These are phyloP conservation scores for Sclerotinia spermophila DNA, from an alignment of 2,329 filamentous ascomycete species.

Conservation along the genomic window DNA sequence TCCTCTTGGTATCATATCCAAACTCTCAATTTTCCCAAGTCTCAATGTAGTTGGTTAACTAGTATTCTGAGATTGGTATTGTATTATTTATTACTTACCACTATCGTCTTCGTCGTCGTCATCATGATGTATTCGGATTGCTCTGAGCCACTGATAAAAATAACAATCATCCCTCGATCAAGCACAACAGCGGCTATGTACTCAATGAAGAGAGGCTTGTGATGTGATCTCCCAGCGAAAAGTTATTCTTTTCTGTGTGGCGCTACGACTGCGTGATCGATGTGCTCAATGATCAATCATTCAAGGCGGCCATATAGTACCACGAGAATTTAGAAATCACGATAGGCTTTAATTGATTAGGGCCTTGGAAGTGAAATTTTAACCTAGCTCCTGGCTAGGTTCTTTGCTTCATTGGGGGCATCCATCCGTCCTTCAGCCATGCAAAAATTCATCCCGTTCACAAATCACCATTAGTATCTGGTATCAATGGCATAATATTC, in stretches of 20 bases:
- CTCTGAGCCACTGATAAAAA: neutral
- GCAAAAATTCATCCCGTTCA: neutral
- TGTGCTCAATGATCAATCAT: neutral
- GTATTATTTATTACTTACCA: neutral
- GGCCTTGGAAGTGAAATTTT: neutral
- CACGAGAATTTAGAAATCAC: neutral
- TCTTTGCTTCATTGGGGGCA: neutral
- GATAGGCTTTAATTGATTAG: neutral
- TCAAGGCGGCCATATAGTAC: neutral
- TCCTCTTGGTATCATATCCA: neutral
- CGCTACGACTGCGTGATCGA: slow-evolving; percentile 13
- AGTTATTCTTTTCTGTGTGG: neutral
- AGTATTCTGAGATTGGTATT: neutral
- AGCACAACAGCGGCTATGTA: neutral
- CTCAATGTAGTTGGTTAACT: neutral
- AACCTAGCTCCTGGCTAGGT: neutral
- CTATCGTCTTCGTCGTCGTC: neutral
- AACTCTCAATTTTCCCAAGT: neutral
- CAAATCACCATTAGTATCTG: neutral
- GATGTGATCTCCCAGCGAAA: slow-evolving; percentile 1
- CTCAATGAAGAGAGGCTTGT: neutral
- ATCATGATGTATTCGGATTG: neutral
- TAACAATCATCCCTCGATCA: neutral
- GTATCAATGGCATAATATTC: neutral
- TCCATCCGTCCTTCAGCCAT: neutral